Evolutionary conservation across 148 eudicot genomes (phyloP).

Genomic region (Talinum fruticosum): DNA sequence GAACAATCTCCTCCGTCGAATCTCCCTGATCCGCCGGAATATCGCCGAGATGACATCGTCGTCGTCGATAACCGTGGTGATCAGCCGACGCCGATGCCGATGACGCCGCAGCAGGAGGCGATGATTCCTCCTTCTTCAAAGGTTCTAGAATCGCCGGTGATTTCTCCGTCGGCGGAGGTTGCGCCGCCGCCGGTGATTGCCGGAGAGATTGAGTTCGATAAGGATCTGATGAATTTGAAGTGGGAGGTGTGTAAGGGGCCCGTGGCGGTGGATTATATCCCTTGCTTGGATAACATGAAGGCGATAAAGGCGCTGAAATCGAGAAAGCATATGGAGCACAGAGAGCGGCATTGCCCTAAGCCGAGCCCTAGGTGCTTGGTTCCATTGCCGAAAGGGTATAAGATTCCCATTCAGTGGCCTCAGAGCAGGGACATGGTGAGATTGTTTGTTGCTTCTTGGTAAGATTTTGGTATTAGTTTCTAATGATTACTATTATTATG

Average conservation of each 20-base stretch:
- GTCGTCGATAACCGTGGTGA: background rate
- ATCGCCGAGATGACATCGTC: background rate
- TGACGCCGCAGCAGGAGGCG: background rate
- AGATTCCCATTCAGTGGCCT: constrained; percentile 79
- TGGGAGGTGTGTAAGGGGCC: constrained; percentile 59
- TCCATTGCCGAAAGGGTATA: constrained; percentile 72
- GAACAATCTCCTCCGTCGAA: background rate
- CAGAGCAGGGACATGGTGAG: constrained; percentile 99
- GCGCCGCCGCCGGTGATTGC: background rate
- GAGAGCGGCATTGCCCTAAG: constrained; percentile 84
- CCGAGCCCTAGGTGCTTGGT: constrained; percentile 48
- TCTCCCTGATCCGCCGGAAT: background rate
- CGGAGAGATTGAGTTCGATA: constrained; percentile 21
- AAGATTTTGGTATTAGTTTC: constrained; percentile 41
- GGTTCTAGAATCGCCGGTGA: background rate
- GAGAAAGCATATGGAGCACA: constrained; percentile 78
- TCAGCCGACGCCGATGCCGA: background rate
- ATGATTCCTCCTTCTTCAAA: background rate
- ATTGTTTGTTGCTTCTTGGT: constrained; percentile 49
- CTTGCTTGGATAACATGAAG: constrained; percentile 75
- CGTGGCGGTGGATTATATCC: constrained; percentile 69
- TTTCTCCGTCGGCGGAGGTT: background rate
- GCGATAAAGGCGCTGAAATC: constrained; percentile 64
- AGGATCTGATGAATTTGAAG: constrained; percentile 32
- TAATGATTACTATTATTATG: background rate